Evolutionary conservation across 2,329 filamentous ascomycete genomes (phyloP), one percentile per base, ranked within the genome.

Genomic region (Leptographium lundbergii): DNA sequence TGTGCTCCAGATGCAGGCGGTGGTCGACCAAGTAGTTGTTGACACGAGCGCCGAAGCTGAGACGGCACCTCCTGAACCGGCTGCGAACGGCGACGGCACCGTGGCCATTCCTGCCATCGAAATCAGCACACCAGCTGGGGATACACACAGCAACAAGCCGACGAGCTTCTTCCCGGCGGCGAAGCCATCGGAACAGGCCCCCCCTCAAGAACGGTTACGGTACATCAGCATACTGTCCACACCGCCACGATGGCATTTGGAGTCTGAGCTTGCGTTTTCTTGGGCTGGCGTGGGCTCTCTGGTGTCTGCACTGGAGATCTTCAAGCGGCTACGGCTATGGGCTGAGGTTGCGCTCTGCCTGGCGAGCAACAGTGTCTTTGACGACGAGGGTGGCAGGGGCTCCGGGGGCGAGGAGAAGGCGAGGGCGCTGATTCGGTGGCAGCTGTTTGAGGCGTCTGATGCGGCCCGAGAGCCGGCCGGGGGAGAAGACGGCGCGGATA

Each of bases 11-110:
- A 81, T 99, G 65, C 94, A 99, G 72, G 91, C 91, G 1, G 83
- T 99, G 0, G 91, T 96, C 1, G 94, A 99, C 65, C 94, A 99
- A 68, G 87, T 99, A 57, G 85, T 99, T 61, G 88, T 89, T 0
- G 91, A 97, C 62, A 97, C 89, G 71, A 19, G 65, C 9, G 50
- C 68, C 61, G 64, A 29, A 13, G 50, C 27, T 6, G 10, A 57
- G 59, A 22, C 29, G 7, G 22, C 36, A 1, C 27, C 24, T 9
- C n/a, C 7, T 55, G 51, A 10, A 47, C 47, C 22, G 19, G 52
- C 11, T n/a, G 17, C n/a, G 42, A 57, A 32, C 2, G 42, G 71
- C 0, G 67, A 73, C 11, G 29, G 60, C 10, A 25, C 9, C n/a
- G 9, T 24, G 0, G 68, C 73, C 2, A 68, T 80, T 0, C 77